Base-by-base conservation (phyloP, 148 eudicot species). In the Gaultheria prostrata region DNA sequence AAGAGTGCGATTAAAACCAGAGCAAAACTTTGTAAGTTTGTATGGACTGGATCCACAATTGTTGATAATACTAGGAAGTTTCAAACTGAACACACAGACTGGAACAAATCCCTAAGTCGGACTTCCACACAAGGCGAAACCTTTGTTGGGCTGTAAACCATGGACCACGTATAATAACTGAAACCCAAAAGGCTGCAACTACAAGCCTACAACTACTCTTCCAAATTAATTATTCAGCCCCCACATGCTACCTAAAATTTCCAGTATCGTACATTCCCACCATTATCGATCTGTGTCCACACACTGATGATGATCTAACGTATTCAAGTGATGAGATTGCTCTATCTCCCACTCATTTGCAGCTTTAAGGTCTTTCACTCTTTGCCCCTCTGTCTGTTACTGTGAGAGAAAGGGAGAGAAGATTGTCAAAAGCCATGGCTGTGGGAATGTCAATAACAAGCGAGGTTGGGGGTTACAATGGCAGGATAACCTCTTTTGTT, bases 401-500 rank as follows among this genome's bases (percentile, higher is more conserved):
- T 65, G 17, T 0, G 71, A 46, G 53, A 72, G 63, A 3, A 14
- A 30, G 46, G n/a, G n/a, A 54, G 26, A 30, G 49, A 65, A 59
- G 82, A 71, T 79, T 79, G 21, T 11, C 8, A 26, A 35, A 32
- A 82, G 65, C 45, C 46, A 82, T 82, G 84, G 84, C 79, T 15
- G 80, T 83, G 71, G 80, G 80, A 57, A 76, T 76, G 26, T 53
- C 57, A 14, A 75, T 61, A 32, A n/a, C 72, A 8, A 76, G 73
- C 10, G 73, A 76, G 76, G 80, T 45, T 8, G 80, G 80, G 51
- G 57, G 46, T 13, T 84, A 84, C 71, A 79, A 84, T 24, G 82
- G 86, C 9, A 79, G 78, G 71, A 78, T 79, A 49, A 84, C 86
- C 43, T 35, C 81, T 51, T 84, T 78, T 53, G 78, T 79, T 73